Percentiles rank a stretch among this genome's conserved stretches.
Evolutionary conservation across 2,329 filamentous ascomycete species (phyloP).

Genomic region (Fusarium armeniacum): DNA sequence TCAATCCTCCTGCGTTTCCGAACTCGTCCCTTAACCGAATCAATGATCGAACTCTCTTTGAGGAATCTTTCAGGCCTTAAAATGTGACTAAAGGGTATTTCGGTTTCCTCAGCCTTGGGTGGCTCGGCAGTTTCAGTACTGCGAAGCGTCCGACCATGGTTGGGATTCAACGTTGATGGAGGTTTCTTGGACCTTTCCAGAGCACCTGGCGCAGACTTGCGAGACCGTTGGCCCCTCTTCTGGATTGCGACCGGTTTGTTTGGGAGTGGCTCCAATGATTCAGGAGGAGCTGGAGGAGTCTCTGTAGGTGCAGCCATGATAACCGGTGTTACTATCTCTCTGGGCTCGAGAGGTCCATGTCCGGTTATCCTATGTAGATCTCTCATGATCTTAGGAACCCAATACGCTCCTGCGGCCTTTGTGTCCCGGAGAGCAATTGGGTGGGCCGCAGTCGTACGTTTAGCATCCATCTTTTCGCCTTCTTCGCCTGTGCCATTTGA

Average conservation of each 20-base stretch:
- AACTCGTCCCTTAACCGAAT: conserved; percentile 64
- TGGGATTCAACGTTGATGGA: conserved; percentile 56
- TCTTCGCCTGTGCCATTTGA: conserved; percentile 45
- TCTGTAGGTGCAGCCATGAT: conserved; percentile 18
- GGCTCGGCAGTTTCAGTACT: conserved; percentile 32
- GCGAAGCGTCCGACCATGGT: conserved; percentile 53
- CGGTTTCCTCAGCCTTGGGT: background rate
- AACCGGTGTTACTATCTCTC: conserved; percentile 35
- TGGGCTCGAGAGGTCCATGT: conserved; percentile 32
- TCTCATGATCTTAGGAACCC: conserved; percentile 59
- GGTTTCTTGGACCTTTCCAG: conserved; percentile 51
- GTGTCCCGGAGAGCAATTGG: conserved; percentile 63
- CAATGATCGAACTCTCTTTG: conserved; percentile 61
- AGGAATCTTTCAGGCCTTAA: conserved; percentile 27
- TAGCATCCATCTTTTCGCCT: conserved; percentile 48
- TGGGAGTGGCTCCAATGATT: conserved; percentile 12
- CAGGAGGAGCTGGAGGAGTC: conserved; percentile 2
- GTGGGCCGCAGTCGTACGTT: conserved; percentile 55
- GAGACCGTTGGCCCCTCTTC: conserved; percentile 52
- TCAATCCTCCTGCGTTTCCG: conserved; percentile 64
- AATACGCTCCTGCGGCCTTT: conserved; percentile 61
- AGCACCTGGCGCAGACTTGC: conserved; percentile 59
- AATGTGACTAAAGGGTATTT: background rate
- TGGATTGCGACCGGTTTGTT: conserved; percentile 39
- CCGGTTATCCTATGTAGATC: conserved; percentile 57